These are phyloP conservation scores for Sherardia arvensis DNA, from an alignment of 257 asterid genomes.

Conservation along the genomic window DNA sequence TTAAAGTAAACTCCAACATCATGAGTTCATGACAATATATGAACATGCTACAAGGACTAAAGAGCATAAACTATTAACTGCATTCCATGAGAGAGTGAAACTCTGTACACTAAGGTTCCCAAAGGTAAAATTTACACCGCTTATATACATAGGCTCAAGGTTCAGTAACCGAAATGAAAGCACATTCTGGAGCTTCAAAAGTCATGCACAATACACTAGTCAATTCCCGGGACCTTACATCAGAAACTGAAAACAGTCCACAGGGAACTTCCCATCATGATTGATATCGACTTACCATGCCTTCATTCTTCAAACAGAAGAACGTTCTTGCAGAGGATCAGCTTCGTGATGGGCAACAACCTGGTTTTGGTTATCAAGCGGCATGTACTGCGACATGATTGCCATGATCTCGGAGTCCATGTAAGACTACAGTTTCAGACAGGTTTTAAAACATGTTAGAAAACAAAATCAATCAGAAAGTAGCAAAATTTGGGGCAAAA, in stretches of 20 bases:
- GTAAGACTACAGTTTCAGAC: slow-evolving; percentile 52
- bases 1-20: too few relatives aligned
- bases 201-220: not conserved
- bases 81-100: not conserved
- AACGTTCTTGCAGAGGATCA: slow-evolving; percentile 39
- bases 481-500: not conserved
- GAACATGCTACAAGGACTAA: not conserved
- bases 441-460: not conserved
- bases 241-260: not conserved
- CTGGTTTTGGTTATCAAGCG: slow-evolving; percentile 63
- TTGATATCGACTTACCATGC: not conserved
- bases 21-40: too few relatives aligned
- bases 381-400: slow-evolving; percentile 96
- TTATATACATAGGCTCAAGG: not conserved
- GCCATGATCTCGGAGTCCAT: slow-evolving; percentile 99
- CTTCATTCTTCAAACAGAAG: slow-evolving; percentile 25
- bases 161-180: not conserved
- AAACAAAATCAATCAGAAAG: not conserved
- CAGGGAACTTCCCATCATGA: slow-evolving; percentile 1
- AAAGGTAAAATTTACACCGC: not conserved
- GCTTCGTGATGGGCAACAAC: slow-evolving; percentile 49
- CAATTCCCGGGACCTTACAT: not conserved
- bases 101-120: not conserved
- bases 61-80: not conserved
- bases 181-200: not conserved